Conservation (phyloP, 805 yeast species). For the Metschnikowia chrysomelidarum region DNA sequence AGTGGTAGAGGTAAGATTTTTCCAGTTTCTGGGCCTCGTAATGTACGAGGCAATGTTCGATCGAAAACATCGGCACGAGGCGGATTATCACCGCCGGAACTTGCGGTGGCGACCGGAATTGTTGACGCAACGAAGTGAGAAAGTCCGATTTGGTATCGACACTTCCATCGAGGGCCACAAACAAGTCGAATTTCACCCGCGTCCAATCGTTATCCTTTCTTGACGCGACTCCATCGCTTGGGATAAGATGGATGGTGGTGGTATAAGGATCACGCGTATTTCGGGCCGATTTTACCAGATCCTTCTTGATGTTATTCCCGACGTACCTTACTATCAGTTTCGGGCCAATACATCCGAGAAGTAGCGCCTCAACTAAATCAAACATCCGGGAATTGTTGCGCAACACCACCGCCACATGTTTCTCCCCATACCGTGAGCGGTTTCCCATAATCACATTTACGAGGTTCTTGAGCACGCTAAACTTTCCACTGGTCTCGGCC, state of each 20-base stretch:
- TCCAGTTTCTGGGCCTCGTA: slow-evolving; percentile 31
- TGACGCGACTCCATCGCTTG: slow-evolving; percentile 32
- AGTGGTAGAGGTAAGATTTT: slow-evolving; percentile 53
- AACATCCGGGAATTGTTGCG: slow-evolving; percentile 60
- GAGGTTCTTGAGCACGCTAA: slow-evolving; percentile 64
- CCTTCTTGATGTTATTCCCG: slow-evolving; percentile 58
- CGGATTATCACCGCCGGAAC: slow-evolving; percentile 56
- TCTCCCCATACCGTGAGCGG: slow-evolving; percentile 25
- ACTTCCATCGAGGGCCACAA: slow-evolving; percentile 63
- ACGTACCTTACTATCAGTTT: slow-evolving; percentile 54
- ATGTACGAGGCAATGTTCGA: slow-evolving; percentile 72
- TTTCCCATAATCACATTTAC: slow-evolving; percentile 49
- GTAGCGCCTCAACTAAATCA: slow-evolving; percentile 71
- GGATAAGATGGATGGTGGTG: slow-evolving; percentile 42
- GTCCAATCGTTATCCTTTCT: slow-evolving; percentile 22
- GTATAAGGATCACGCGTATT: slow-evolving; percentile 15
- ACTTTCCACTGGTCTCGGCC: slow-evolving; percentile 82
- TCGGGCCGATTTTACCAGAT: slow-evolving; percentile 27
- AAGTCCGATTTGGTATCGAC: slow-evolving; percentile 43
- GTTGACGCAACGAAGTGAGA: slow-evolving; percentile 26
- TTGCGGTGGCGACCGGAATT: slow-evolving; percentile 25
- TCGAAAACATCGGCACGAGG: slow-evolving; percentile 72
- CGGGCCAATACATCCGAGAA: slow-evolving; percentile 54
- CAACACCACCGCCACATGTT: slow-evolving; percentile 68
- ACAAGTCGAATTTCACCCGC: slow-evolving; percentile 48